Evolutionary conservation across 768 basidiomycete genomes (phyloP).

Genomic region (Leccinum barrowsii): DNA sequence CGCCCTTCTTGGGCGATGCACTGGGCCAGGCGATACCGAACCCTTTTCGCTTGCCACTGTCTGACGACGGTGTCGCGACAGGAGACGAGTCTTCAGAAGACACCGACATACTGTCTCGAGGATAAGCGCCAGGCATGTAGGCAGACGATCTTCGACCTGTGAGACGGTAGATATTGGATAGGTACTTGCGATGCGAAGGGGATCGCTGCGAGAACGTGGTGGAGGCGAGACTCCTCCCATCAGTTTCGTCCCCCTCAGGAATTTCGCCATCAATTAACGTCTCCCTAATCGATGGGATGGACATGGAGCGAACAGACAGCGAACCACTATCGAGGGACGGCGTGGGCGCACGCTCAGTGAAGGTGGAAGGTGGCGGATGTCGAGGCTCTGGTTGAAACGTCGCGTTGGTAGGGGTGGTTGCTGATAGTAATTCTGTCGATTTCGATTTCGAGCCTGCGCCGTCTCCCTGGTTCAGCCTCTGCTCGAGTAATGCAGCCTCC

Average conservation of each 20-base stretch:
- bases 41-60: conserved; percentile 34
- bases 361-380: conserved; percentile 19
- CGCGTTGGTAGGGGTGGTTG: conserved; percentile 23
- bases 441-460: conserved; percentile 22
- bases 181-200: conserved; percentile 42
- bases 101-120: conserved; percentile 59
- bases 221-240: conserved; percentile 30
- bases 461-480: conserved; percentile 44
- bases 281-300: conserved; percentile 31
- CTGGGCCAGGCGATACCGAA: conserved; percentile 45
- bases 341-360: conserved; percentile 15
- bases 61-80: conserved; percentile 53
- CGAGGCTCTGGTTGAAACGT: conserved; percentile 24
- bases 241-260: conserved; percentile 26
- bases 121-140: conserved; percentile 39
- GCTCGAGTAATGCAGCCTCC: conserved; percentile 57
- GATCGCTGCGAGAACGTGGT: conserved; percentile 51
- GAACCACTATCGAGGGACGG: conserved; percentile 22
- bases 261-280: conserved; percentile 21
- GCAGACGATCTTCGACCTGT: conserved; percentile 38
- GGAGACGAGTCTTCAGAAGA: conserved; percentile 67
- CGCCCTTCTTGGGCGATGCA: conserved; percentile 50
- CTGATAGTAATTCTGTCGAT: conserved; percentile 4
- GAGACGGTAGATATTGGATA: conserved; percentile 47
- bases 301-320: conserved; percentile 25